Base-by-base conservation (phyloP, 202 grass and related monocot species). In the Zoysia matrella region DNA sequence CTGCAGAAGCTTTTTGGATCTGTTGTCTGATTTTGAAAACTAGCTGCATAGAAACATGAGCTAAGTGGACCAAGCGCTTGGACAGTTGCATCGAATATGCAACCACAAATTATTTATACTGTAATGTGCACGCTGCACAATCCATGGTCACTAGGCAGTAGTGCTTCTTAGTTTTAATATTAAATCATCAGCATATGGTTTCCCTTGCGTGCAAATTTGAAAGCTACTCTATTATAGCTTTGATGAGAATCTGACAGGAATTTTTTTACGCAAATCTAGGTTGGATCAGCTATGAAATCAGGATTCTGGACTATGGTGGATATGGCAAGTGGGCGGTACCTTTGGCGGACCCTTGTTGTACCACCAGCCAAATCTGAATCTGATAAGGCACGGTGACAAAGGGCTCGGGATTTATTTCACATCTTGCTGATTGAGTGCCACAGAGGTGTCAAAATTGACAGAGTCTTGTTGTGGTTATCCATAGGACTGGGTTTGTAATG, bases 311-410 rank as follows among this genome's bases (percentile, higher is more conserved):
- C 22, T 30, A 30, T 30, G 22, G 22, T 30, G 22, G 22, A 30
- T 30, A 30, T 30, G 22, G 22, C 22, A 30, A 30, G 22, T 30
- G 22, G 22, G 22, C 22, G 22, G 22, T 30, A 30, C 22, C 22
- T 30, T 30, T 30, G 22, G 22, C 22, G 22, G 22, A 30, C 22
- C 22, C 22, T 30, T 30, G 22, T 30, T 30, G 22, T 30, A 30
- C 22, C 22, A 30, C 22, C 22, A 30, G 22, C 22, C 22, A 30
- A 30, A 30, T 30, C 22, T 30, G 22, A 30, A 30, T 30, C 22
- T 30, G 22, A 30, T 30, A 30, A 30, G 22, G 22, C 71, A 36
- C 79, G 57, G 63, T 92, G 79, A 92, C 47, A 8, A 62, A 71
- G 60, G 52, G 22, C 8, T 49, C 13, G n/a, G 56, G 72, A 71